A percentile compares a stretch with the other conserved stretches of the same genome.
Evolutionary conservation across 1,284 basidiomycete genomes (phyloP).

Genomic region (Cryptococcus sp.): DNA sequence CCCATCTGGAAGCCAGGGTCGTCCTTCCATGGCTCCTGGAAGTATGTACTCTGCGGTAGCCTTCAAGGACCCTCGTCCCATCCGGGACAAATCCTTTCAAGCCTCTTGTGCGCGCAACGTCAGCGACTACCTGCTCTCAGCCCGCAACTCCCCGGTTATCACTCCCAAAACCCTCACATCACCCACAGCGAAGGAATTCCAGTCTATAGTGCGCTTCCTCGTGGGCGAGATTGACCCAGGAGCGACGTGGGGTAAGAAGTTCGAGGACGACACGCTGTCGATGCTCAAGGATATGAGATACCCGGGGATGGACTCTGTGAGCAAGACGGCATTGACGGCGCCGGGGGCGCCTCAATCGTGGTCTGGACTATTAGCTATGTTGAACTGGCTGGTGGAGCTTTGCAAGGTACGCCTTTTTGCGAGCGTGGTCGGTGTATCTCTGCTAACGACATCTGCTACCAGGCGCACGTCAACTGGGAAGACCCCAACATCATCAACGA

Average conservation of each 20-base stretch:
- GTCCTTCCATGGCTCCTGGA: constrained; percentile 47
- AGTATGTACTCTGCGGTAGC: constrained; percentile 53
- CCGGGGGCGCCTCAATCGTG: constrained; percentile 80
- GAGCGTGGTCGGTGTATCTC: background rate
- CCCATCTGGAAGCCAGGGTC: constrained; percentile 56
- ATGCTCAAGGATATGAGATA: constrained; percentile 63
- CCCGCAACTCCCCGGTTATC: constrained; percentile 60
- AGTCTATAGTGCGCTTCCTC: constrained; percentile 72
- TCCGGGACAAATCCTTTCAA: constrained; percentile 69
- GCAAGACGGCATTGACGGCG: constrained; percentile 76
- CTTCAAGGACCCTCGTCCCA: constrained; percentile 69
- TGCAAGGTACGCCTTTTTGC: constrained; percentile 57
- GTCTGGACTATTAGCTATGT: constrained; percentile 72
- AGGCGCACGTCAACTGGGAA: constrained; percentile 54
- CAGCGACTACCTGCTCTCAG: constrained; percentile 60
- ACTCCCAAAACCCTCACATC: constrained; percentile 63
- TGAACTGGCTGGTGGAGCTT: constrained; percentile 82
- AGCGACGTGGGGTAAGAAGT: constrained; percentile 57
- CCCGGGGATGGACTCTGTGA: constrained; percentile 67
- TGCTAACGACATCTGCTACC: constrained; percentile 2
- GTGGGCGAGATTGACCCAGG: constrained; percentile 65
- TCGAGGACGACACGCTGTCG: constrained; percentile 63
- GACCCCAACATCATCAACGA: constrained; percentile 70
- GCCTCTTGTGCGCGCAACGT: constrained; percentile 71
- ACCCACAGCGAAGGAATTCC: constrained; percentile 77